Conservation (phyloP, 2,329 filamentous ascomycete genomes). For the Botrytis hyacinthi region DNA sequence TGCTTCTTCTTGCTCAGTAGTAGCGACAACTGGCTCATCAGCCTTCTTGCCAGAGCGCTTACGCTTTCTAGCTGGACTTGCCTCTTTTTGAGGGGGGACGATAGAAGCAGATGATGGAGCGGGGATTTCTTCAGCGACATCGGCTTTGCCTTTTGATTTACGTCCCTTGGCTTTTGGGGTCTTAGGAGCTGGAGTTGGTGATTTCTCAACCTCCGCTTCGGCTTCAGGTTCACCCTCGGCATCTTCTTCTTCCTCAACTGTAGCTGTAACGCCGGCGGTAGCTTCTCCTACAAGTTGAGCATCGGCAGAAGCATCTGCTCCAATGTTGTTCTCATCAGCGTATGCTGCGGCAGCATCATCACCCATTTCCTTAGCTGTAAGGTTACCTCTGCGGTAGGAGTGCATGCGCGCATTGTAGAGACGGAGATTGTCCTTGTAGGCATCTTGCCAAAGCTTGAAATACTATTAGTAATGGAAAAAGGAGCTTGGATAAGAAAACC, state of each 20-base stretch:
- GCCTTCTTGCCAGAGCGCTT: conserved; percentile 55
- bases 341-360: conserved; percentile 60
- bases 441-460: conserved; percentile 55
- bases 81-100: conserved; percentile 31
- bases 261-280: conserved; percentile 28
- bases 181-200: conserved; percentile 49
- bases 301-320: conserved; percentile 44
- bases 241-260: conserved; percentile 33
- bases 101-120: conserved; percentile 29
- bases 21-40: conserved; percentile 25
- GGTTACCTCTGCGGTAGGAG: conserved; percentile 62
- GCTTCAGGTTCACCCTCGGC: conserved; percentile 44
- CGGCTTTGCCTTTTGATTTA: conserved; percentile 36
- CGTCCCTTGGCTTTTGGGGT: conserved; percentile 54
- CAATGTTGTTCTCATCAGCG: conserved; percentile 57
- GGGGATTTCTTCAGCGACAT: conserved; percentile 37
- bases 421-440: conserved; percentile 65
- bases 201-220: conserved; percentile 44
- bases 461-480: not conserved
- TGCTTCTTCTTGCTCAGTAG: conserved; percentile 49
- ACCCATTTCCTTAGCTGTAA: conserved; percentile 57
- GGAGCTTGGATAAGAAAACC: conserved; percentile 26
- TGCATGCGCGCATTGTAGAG: conserved; percentile 65
- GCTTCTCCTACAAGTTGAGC: conserved; percentile 53
- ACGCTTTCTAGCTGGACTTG: conserved; percentile 58